Evolutionary conservation across 176 grass and related monocot species (phyloP).

Genomic region (Triticum turgidum): DNA sequence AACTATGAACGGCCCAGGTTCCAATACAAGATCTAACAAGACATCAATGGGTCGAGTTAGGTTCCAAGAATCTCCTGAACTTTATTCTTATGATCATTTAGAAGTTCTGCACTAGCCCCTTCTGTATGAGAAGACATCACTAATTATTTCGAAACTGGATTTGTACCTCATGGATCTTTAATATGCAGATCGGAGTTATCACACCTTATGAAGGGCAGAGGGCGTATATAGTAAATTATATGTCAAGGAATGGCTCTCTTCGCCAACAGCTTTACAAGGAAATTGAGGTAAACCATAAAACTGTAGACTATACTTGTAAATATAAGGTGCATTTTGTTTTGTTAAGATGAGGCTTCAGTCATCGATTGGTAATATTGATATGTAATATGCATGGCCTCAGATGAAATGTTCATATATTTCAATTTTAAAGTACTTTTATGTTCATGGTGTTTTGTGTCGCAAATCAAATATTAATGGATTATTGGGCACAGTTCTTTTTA

Average conservation of each 20-base stretch:
- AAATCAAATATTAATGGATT: background rate
- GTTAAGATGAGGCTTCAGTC: background rate
- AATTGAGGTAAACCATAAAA: conserved; percentile 71
- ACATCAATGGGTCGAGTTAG: no score
- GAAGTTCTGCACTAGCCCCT: background rate
- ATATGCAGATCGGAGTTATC: conserved; percentile 94
- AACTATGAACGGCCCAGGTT: background rate
- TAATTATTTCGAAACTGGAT: background rate
- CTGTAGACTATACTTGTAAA: background rate
- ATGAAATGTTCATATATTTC: background rate
- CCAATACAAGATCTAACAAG: background rate
- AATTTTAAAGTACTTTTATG: background rate
- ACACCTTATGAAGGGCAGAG: conserved; percentile 99
- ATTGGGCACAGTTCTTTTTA: background rate
- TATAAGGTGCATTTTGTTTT: background rate
- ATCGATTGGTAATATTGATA: background rate
- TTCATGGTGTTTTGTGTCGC: background rate
- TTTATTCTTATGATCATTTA: background rate
- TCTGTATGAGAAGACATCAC: background rate
- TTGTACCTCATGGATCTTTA: conserved; percentile 25
- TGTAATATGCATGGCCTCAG: background rate
- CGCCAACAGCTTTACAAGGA: conserved; percentile 98
- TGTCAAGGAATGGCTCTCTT: conserved; percentile 96
- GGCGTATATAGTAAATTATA: conserved; percentile 98
- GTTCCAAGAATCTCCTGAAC: no score